Conservation (phyloP, 305 asterid genomes). For the Fraxinus platypoda region DNA sequence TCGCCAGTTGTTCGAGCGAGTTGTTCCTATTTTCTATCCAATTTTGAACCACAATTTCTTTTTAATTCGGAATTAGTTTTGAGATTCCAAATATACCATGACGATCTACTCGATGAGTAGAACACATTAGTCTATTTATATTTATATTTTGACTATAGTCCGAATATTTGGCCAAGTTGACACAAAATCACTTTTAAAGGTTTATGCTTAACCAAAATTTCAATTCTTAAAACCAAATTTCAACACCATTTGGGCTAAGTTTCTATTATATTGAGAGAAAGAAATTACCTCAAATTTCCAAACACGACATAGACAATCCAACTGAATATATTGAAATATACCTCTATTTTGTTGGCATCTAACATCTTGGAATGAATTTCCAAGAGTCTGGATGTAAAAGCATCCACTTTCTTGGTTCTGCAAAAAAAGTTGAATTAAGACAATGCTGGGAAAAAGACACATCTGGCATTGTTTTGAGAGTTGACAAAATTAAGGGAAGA, state of each 20-base stretch:
- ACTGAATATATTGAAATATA: slow-evolving; percentile 23
- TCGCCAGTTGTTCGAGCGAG: too few species aligned
- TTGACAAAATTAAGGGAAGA: neutral
- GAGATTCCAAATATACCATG: too few species aligned
- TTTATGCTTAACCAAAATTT: too few species aligned
- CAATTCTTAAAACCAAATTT: too few species aligned
- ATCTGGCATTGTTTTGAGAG: slow-evolving; percentile 10
- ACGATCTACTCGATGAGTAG: too few species aligned
- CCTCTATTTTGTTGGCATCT: slow-evolving; percentile 85
- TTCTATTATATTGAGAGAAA: neutral
- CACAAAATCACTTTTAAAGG: too few species aligned
- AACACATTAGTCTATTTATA: too few species aligned
- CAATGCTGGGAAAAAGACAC: neutral
- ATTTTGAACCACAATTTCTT: too few species aligned
- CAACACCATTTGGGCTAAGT: neutral
- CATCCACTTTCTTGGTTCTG: slow-evolving; percentile 87
- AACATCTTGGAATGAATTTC: slow-evolving; percentile 88
- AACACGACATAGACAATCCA: slow-evolving; percentile 1
- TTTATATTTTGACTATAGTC: too few species aligned
- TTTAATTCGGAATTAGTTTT: too few species aligned
- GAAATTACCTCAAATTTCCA: neutral
- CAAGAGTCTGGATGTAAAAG: slow-evolving; percentile 80
- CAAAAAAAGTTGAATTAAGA: slow-evolving; percentile 26
- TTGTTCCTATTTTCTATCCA: too few species aligned
- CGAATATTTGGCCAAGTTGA: too few species aligned